Evolutionary conservation across 352 stramenopile genomes (phyloP).

Genomic region (Halophytophthora batemanensis): DNA sequence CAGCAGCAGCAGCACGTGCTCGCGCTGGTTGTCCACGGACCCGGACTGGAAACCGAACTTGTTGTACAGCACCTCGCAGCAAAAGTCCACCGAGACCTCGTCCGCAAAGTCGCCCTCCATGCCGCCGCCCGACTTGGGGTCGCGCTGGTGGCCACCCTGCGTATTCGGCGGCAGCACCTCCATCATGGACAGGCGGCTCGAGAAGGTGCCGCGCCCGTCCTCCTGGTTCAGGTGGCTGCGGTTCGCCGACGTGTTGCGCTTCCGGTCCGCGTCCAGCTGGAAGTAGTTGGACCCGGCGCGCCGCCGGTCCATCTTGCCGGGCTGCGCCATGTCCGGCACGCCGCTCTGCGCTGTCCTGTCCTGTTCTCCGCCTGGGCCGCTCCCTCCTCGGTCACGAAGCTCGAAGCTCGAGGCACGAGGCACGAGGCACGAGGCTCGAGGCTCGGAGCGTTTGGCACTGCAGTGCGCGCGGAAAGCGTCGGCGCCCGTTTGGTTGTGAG

Average conservation of each 20-base stretch:
- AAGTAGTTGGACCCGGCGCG: conserved; percentile 84
- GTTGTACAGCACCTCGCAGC: conserved; percentile 64
- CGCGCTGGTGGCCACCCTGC: background rate
- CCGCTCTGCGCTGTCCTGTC: no score
- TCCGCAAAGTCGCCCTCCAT: conserved; percentile 68
- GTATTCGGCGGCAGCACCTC: conserved; percentile 34
- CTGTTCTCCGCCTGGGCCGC: no score
- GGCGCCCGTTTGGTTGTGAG: no score
- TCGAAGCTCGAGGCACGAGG: no score
- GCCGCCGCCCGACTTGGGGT: conserved; percentile 38
- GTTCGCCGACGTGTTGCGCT: conserved; percentile 68
- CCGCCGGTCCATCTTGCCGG: conserved; percentile 28
- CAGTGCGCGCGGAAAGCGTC: no score
- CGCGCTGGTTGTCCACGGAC: conserved; percentile 78
- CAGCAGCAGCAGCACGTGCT: conserved; percentile 77
- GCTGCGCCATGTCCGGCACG: conserved; percentile 15
- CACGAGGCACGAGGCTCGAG: no score
- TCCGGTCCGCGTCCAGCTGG: conserved; percentile 68
- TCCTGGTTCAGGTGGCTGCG: conserved; percentile 52
- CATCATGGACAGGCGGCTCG: conserved; percentile 53
- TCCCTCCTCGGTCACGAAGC: no score
- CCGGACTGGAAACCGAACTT: conserved; percentile 87
- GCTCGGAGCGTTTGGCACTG: no score
- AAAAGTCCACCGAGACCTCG: conserved; percentile 83
- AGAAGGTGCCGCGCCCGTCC: no score